Evolutionary conservation across 495 filamentous ascomycete species (phyloP).

Genomic region (Penicillium bialowiezense): DNA sequence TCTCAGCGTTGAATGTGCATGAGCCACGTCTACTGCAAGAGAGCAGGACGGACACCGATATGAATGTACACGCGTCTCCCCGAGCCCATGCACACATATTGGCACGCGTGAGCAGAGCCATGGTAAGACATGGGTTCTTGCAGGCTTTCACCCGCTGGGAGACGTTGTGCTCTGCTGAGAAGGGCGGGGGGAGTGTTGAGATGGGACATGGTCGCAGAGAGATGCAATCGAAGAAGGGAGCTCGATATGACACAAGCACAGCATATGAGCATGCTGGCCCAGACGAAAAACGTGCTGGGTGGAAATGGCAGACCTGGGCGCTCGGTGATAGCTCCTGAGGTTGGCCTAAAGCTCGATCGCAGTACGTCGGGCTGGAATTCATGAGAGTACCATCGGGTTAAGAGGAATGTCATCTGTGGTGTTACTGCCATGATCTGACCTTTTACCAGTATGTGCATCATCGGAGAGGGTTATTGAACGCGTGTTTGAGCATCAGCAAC

Average conservation of each 20-base stretch:
- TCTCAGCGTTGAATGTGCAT: background rate
- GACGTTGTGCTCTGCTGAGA: constrained; percentile 5
- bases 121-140: background rate
- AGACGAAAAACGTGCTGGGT: background rate
- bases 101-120: background rate
- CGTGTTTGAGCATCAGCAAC: background rate
- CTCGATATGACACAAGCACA: background rate
- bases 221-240: background rate
- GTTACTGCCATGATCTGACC: constrained; percentile 49
- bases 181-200: background rate
- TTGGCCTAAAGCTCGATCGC: constrained; percentile 6
- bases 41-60: background rate
- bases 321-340: background rate
- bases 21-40: background rate
- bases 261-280: background rate
- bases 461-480: constrained; percentile 34
- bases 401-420: constrained; percentile 9
- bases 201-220: background rate
- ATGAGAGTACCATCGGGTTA: constrained; percentile 25
- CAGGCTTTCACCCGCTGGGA: background rate
- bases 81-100: background rate
- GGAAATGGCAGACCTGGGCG: background rate
- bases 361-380: background rate
- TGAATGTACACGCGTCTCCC: constrained; percentile 2
- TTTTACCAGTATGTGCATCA: constrained; percentile 65